A percentile compares a stretch with the other conserved stretches of the same genome.
phyloP scores from a whole-genome alignment of 768 basidiomycete species.

The Leucosporidium creatinivorum region DNA sequence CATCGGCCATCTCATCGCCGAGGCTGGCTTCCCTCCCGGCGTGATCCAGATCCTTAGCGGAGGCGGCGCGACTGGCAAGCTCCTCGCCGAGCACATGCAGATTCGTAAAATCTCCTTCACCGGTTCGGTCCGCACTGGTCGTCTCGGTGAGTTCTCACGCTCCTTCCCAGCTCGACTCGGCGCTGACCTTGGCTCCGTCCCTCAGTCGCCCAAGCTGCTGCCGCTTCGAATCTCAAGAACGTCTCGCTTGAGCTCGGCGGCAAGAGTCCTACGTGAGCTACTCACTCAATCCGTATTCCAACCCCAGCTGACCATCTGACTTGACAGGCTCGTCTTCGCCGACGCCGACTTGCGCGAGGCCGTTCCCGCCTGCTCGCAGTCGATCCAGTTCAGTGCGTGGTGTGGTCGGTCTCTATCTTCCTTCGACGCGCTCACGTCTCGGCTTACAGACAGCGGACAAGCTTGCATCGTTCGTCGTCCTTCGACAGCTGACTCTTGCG shows the following conservation, averaged over 20 bases:
- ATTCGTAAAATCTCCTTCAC: slow-evolving; percentile 39
- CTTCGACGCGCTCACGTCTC: neutral
- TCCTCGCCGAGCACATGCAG: slow-evolving; percentile 32
- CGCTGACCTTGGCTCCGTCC: neutral
- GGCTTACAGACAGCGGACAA: slow-evolving; percentile 8
- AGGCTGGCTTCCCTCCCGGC: slow-evolving; percentile 35
- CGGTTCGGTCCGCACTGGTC: slow-evolving; percentile 28
- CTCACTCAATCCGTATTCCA: too few species aligned
- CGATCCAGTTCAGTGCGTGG: too few species aligned
- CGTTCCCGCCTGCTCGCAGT: slow-evolving; percentile 37
- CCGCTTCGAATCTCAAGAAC: slow-evolving; percentile 35
- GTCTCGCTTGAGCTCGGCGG: slow-evolving; percentile 37
- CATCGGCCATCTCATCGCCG: slow-evolving; percentile 17
- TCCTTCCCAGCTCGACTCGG: neutral
- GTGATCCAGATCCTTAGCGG: slow-evolving; percentile 33
- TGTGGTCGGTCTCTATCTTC: too few species aligned
- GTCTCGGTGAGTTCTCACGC: neutral
- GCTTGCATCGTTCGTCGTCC: slow-evolving; percentile 2
- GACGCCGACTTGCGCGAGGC: slow-evolving; percentile 31
- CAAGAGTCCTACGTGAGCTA: slow-evolving; percentile 44
- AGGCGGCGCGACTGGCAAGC: slow-evolving; percentile 25
- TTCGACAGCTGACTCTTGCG: too few species aligned
- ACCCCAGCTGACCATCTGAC: neutral
- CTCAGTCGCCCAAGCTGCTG: slow-evolving; percentile 33
- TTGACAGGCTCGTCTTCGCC: slow-evolving; percentile 50